Evolutionary conservation across 2,329 filamentous ascomycete species (phyloP).

Genomic region (Botrytis cinerea): DNA sequence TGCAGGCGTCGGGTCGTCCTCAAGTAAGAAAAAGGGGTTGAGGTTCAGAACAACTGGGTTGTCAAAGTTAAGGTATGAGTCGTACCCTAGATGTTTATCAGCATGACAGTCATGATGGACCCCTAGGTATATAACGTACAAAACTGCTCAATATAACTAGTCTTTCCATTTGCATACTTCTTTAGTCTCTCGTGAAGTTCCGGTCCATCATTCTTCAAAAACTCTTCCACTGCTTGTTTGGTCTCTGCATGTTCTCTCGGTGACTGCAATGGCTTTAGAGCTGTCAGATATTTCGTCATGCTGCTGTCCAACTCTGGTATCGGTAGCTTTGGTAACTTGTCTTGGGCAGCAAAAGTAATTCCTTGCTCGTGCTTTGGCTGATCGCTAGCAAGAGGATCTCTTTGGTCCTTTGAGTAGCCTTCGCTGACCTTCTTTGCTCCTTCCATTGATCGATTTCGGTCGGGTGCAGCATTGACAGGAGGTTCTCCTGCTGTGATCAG

Average conservation of each 20-base stretch:
- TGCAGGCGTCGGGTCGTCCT: conserved; percentile 95
- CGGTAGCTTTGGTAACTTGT: conserved; percentile 85
- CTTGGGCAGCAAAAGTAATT: conserved; percentile 87
- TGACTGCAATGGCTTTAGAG: conserved; percentile 78
- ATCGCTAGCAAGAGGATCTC: conserved; percentile 49
- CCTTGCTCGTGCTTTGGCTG: conserved; percentile 57
- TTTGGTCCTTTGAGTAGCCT: conserved; percentile 50
- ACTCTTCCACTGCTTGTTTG: conserved; percentile 76
- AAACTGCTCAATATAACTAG: conserved; percentile 98
- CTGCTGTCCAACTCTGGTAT: conserved; percentile 85
- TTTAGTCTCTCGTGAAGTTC: conserved; percentile 86
- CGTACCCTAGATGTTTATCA: conserved; percentile 73
- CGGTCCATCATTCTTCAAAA: conserved; percentile 77
- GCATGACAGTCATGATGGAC: conserved; percentile 11
- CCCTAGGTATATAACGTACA: conserved; percentile 60
- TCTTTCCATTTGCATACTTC: conserved; percentile 85
- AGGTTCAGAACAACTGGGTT: conserved; percentile 96
- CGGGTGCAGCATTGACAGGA: conserved; percentile 27
- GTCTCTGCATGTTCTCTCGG: conserved; percentile 82
- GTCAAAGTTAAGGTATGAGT: conserved; percentile 97
- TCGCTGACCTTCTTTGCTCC: conserved; percentile 56
- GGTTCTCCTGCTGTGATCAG: conserved; percentile 50
- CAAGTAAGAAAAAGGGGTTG: conserved; percentile 95
- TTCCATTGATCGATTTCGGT: conserved; percentile 46
- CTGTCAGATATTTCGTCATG: conserved; percentile 75